Evolutionary conservation across 2,329 filamentous ascomycete genomes (phyloP), one percentile per base, ranked within the genome.

Genomic region (Diplodia seriata): DNA sequence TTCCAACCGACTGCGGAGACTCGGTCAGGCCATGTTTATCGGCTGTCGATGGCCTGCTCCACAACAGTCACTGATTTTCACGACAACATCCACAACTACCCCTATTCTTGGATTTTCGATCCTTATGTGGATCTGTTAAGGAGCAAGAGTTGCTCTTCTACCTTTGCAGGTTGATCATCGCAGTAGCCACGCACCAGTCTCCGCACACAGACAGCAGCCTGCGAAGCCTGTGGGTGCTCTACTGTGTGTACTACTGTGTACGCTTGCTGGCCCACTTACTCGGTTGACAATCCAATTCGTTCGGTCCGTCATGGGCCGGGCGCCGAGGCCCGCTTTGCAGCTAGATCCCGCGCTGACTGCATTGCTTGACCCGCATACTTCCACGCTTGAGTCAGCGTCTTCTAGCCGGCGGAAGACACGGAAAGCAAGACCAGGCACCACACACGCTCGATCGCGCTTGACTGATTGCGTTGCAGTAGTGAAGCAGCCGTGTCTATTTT

Each of bases 21-120:
- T 63, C 47, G 59, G 38, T 63, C 59, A 63, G 43, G 5, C 36
- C 59, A 63, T 63, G 59, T 51, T 51, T 63, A 38, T 63, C 59
- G 47, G 59, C 50, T 51, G 59, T 49, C 59, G 18, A 26, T 51
- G 59, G 59, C 31, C 59, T 63, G 59, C 23, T 47, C 56, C 43
- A 36, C 43, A 18, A 33, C 40, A 18, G 59, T 40, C 56, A 33
- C 57, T 23, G 26, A 33, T 15, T 63, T 51, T 51, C 59, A 63
- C 14, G 59, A 51, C 47, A 63, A 29, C 47, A 7, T 36, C 40
- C 47, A 20, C 31, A 20, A 31, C 59, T 26, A 38, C 26, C 18
- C 29, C 26, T 49, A 33, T 11, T 14, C 20, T 18, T 47, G n/a
- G 12, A 20, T 8, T 8, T n/a, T 47, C 43, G 43, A 14, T 47